Evolutionary conservation across 176 grass and related monocot genomes (phyloP).

Genomic region (Miscanthus lutarioriparius): DNA sequence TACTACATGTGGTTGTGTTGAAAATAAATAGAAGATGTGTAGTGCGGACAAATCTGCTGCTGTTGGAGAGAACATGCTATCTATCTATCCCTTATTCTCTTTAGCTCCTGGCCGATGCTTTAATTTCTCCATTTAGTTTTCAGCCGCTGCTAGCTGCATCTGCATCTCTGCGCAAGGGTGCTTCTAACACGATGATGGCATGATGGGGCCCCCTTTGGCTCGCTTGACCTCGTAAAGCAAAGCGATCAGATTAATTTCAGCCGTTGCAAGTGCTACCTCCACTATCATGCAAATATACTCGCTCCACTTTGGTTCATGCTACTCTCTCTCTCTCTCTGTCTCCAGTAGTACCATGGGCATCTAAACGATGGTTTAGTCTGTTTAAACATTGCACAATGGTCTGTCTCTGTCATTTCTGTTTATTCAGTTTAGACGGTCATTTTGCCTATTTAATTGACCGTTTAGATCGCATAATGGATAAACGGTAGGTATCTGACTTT

Average conservation of each 20-base stretch:
- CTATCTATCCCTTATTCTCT: slow-evolving; percentile 3
- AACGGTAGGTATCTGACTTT: too few species aligned
- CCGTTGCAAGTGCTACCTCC: slow-evolving; percentile 39
- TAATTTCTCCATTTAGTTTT: background rate
- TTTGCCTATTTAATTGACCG: background rate
- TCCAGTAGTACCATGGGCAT: background rate
- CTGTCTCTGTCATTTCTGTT: too few species aligned
- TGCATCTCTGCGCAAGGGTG: background rate
- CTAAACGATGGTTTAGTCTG: background rate
- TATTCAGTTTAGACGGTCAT: background rate
- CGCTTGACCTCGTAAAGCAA: background rate
- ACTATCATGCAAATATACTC: background rate
- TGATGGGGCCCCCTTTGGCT: background rate
- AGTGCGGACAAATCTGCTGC: background rate
- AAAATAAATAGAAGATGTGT: background rate
- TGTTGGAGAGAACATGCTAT: background rate
- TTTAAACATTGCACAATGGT: too few species aligned
- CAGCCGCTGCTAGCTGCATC: background rate
- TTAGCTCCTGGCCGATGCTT: slow-evolving; percentile 51
- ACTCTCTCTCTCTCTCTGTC: background rate
- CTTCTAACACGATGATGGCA: background rate
- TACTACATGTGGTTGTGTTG: background rate
- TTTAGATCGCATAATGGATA: background rate
- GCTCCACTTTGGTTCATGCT: background rate
- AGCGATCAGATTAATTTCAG: background rate